Conservation (phyloP, 345 rosid species). For the Euphorbia lathyris region DNA sequence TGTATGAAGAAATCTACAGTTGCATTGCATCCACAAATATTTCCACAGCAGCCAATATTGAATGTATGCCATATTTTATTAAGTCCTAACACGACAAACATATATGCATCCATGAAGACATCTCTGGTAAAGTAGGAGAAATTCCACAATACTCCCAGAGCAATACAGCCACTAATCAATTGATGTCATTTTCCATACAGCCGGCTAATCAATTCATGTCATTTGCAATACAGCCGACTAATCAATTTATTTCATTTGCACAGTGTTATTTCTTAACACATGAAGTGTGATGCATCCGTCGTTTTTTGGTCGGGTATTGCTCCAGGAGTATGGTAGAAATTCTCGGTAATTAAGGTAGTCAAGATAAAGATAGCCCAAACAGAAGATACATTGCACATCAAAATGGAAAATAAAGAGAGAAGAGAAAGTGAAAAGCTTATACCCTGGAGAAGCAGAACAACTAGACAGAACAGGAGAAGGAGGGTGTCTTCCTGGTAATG, state of each 20-base stretch:
- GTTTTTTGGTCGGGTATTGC: too few relatives aligned
- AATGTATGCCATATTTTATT: not conserved
- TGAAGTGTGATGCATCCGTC: too few relatives aligned
- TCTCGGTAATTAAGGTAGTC: too few relatives aligned
- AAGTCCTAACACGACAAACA: not conserved
- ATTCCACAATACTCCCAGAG: too few relatives aligned
- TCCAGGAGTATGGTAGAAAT: too few relatives aligned
- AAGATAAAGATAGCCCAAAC: not conserved
- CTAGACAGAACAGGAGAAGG: constrained; percentile 59
- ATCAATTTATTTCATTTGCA: too few relatives aligned
- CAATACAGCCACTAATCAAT: too few relatives aligned
- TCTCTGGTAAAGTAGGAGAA: not conserved
- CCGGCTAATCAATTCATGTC: too few relatives aligned
- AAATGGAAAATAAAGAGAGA: not conserved
- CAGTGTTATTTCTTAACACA: too few relatives aligned
- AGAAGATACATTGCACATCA: not conserved
- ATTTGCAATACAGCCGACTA: too few relatives aligned
- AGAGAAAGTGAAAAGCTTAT: constrained; percentile 5
- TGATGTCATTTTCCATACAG: too few relatives aligned
- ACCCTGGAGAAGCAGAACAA: constrained; percentile 44
- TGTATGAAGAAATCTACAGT: not conserved
- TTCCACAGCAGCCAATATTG: not conserved
- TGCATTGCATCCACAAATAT: not conserved
- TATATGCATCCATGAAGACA: not conserved
- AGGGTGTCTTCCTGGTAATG: constrained; percentile 84